Evolutionary conservation across 208 protist species (phyloP), one percentile per base, ranked within the genome.

Genomic region (Trypanosoma grayi): DNA sequence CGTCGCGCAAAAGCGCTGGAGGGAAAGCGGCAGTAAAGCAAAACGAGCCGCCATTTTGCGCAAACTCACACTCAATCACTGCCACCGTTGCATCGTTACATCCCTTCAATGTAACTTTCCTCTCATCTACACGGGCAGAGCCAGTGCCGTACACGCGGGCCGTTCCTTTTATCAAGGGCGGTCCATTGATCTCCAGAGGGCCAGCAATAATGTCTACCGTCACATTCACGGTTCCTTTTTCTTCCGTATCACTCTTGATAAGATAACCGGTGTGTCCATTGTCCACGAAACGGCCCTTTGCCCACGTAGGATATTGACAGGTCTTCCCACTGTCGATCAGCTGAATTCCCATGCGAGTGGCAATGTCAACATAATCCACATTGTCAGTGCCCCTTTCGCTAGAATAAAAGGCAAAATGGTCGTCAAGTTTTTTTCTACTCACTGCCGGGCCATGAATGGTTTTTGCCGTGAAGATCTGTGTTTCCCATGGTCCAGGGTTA

Each of bases 261-360:
- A 95, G 52, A 75, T 95, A 95, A 24, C 88, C 88, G 58, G 81
- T 91, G 27, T 73, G 78, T 22, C 83, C 88, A 64, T 95, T 95
- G 55, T 95, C 85, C 28, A 65, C 70, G 63, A 92, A 95, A 7
- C 77, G 82, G 4, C 88, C 88, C 20, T 85, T 73, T 22, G 65
- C 51, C 81, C 81, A 95, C 27, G 70, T 70, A 20, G 78, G 60
- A 39, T 59, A 75, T 22, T 73, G 56, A 40, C 79, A 69, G 43
- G 66, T 75, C 52, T 80, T 82, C 56, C 83, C 81, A 11, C 62
- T 57, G 60, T 92, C 79, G 13, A 95, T 60, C 51, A 95, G 86
- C 63, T 95, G 83, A 33, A 90, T 75, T 30, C 88, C 88, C 18
- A 80, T 59, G 33, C 47, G 45, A 39, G 74, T 65, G 14, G 83